Conservation (phyloP, 176 grass and related monocot genomes). For the Cenchrus purpureus region DNA sequence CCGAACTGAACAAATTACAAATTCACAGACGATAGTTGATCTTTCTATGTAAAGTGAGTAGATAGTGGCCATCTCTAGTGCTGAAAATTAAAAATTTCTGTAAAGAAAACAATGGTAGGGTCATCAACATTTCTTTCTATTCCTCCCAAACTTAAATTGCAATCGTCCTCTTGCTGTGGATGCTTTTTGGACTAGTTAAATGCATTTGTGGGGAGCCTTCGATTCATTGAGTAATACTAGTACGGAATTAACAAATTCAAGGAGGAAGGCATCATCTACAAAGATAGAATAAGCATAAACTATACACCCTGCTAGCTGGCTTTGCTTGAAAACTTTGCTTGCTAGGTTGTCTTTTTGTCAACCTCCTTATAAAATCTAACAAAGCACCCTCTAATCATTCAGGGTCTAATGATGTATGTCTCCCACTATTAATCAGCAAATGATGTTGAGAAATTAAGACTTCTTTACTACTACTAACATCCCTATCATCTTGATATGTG, state of each 20-base stretch:
- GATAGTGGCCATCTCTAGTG: background rate
- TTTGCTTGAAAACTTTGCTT: slow-evolving; percentile 58
- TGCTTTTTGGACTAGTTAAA: slow-evolving; percentile 27
- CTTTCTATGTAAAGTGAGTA: slow-evolving; percentile 1
- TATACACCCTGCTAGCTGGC: slow-evolving; percentile 44
- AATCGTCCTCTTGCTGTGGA: slow-evolving; percentile 3
- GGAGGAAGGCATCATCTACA: slow-evolving; percentile 25
- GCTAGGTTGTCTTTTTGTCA: slow-evolving; percentile 53
- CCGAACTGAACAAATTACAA: background rate
- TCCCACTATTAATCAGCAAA: slow-evolving; percentile 56
- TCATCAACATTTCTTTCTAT: background rate
- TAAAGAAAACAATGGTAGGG: background rate
- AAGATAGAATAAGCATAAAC: slow-evolving; percentile 46
- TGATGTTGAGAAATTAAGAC: slow-evolving; percentile 45
- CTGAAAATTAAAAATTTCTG: background rate
- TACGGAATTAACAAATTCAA: slow-evolving; percentile 41
- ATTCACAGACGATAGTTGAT: slow-evolving; percentile 3
- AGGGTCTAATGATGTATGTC: slow-evolving; percentile 57
- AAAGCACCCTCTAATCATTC: slow-evolving; percentile 53
- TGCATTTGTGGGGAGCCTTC: slow-evolving; percentile 32
- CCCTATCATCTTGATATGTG: slow-evolving; percentile 22
- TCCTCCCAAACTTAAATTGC: background rate
- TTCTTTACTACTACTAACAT: slow-evolving; percentile 36
- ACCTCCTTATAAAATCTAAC: slow-evolving; percentile 37
- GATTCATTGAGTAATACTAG: slow-evolving; percentile 10